A percentile compares a stretch with the other conserved stretches of the same genome.
Conservation (phyloP, 148 eudicot genomes). For the Cornus controversa region DNA sequence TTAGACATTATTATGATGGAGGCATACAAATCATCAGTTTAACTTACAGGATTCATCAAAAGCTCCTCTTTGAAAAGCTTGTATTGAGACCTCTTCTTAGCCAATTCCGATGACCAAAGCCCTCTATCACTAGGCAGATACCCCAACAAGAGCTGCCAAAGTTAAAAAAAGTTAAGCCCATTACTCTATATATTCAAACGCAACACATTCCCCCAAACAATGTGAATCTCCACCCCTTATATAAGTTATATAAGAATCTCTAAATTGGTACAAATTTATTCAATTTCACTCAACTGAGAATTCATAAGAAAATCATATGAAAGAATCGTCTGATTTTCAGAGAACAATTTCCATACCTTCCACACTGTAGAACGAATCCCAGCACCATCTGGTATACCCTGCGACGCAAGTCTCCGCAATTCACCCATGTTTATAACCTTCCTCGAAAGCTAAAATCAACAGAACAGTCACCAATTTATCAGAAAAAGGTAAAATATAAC, state of each 20-base stretch:
- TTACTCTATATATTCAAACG: not conserved
- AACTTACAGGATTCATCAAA: conserved; percentile 89
- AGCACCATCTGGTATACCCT: conserved; percentile 88
- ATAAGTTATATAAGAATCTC: too few species aligned
- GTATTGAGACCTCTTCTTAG: conserved; percentile 90
- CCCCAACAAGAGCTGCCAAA: conserved; percentile 71
- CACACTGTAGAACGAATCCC: conserved; percentile 79
- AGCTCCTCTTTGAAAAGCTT: conserved; percentile 85
- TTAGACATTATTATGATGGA: not conserved
- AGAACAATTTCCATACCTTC: conserved; percentile 55
- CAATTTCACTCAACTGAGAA: too few species aligned
- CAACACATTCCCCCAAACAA: too few species aligned
- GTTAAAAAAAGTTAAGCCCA: not conserved
- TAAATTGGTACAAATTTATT: too few species aligned
- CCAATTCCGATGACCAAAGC: conserved; percentile 79
- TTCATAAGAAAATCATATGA: too few species aligned
- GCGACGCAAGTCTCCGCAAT: conserved; percentile 74
- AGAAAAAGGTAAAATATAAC: not conserved
- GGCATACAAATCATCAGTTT: not conserved
- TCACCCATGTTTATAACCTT: conserved; percentile 81
- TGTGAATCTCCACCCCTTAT: too few species aligned
- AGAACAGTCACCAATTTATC: not conserved
- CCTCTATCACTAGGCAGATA: conserved; percentile 76
- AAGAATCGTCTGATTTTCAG: too few species aligned
- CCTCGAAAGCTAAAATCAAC: conserved; percentile 62